Percentiles rank a stretch among this genome's conserved stretches.
Evolutionary conservation across 768 basidiomycete species (phyloP).

Genomic region (Mycena galopus): DNA sequence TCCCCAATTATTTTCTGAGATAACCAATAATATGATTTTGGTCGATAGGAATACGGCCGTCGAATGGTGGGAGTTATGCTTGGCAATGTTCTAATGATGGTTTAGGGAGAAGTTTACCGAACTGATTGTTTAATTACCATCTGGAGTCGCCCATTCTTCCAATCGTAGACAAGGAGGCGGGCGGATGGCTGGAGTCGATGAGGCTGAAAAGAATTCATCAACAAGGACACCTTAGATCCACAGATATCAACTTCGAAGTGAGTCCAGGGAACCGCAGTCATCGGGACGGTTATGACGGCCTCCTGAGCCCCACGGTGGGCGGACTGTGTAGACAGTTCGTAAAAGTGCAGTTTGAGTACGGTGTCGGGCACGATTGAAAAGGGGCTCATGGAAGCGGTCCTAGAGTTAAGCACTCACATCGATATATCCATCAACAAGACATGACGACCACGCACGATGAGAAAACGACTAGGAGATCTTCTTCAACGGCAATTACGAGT

Average conservation of each 20-base stretch:
- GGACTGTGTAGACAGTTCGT: not conserved
- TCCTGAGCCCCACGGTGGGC: not conserved
- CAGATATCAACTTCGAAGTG: not conserved
- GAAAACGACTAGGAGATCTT: not conserved
- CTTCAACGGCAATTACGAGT: constrained; percentile 4
- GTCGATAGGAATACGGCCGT: not conserved
- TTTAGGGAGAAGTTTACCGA: too few relatives aligned
- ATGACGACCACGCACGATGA: not conserved
- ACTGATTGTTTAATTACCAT: not conserved
- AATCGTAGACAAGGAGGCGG: constrained; percentile 9
- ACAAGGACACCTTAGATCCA: not conserved
- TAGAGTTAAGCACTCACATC: not conserved
- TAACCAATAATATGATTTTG: not conserved
- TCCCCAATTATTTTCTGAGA: not conserved
- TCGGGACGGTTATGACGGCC: not conserved
- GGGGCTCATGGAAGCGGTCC: not conserved
- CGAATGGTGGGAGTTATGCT: not conserved
- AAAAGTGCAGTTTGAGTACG: not conserved
- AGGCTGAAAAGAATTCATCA: not conserved
- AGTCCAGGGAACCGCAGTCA: not conserved
- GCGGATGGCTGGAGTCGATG: not conserved
- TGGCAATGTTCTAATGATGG: not conserved
- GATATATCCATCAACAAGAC: too few relatives aligned
- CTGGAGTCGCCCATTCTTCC: not conserved
- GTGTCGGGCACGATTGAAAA: not conserved